phyloP scores from a whole-genome alignment of 2,329 filamentous ascomycete genomes.

The Berkeleyomyces basicola region DNA sequence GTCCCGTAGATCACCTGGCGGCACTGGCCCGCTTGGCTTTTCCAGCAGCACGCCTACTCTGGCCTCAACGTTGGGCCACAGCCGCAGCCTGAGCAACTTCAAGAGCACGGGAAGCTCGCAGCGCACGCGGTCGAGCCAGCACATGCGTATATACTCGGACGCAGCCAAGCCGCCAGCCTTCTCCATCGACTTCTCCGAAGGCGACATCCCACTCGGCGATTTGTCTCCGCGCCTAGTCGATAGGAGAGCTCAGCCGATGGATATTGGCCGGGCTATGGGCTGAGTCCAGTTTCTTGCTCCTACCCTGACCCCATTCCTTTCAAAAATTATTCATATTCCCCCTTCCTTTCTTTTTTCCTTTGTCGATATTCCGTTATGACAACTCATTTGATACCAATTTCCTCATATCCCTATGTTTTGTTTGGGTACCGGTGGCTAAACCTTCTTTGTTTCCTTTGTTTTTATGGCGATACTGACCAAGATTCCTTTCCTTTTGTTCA shows the following conservation, averaged over 20 bases:
- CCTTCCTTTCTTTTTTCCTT: background rate
- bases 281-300: slow-evolving; percentile 20
- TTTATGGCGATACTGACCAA: background rate
- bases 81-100: slow-evolving; percentile 9
- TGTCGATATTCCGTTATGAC: background rate
- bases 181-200: slow-evolving; percentile 27
- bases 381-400: slow-evolving; percentile 4
- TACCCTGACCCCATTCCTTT: background rate
- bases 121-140: slow-evolving; percentile 14
- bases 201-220: slow-evolving; percentile 29
- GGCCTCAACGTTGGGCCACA: background rate
- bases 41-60: background rate
- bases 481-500: background rate
- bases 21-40: background rate
- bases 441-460: background rate
- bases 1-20: background rate
- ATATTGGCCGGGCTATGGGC: slow-evolving; percentile 39
- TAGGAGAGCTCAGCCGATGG: slow-evolving; percentile 22
- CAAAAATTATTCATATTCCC: background rate
- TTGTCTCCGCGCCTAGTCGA: slow-evolving; percentile 31
- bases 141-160: slow-evolving; percentile 28
- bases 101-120: background rate
- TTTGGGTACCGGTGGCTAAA: background rate
- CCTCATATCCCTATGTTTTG: background rate
- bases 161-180: slow-evolving; percentile 24